Conservation (phyloP, 768 basidiomycete species). For the Galerina sulciceps region DNA sequence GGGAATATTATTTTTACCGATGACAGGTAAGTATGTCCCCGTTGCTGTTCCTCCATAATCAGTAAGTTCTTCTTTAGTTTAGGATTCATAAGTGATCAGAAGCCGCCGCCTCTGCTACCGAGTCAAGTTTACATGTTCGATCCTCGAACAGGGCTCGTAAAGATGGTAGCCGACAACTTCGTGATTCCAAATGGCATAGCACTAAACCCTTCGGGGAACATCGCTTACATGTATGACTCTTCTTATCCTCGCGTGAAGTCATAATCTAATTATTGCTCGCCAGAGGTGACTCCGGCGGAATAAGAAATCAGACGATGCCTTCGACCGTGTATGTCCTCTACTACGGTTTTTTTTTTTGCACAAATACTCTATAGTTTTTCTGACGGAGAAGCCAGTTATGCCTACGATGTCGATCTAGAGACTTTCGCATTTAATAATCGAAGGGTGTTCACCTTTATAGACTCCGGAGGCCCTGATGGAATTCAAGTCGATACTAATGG, state of each 20-base stretch:
- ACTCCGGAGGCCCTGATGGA: slow-evolving; percentile 69
- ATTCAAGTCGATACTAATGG: slow-evolving; percentile 64
- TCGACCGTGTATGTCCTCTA: slow-evolving; percentile 62
- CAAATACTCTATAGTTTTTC: too few species aligned
- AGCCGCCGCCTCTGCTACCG: slow-evolving; percentile 65
- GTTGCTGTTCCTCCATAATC: not conserved
- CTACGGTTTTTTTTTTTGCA: not conserved
- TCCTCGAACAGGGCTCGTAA: slow-evolving; percentile 61
- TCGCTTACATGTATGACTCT: slow-evolving; percentile 57
- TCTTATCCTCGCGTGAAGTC: not conserved
- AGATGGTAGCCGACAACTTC: slow-evolving; percentile 76
- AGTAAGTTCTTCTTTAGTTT: slow-evolving; percentile 46
- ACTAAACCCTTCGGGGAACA: slow-evolving; percentile 61
- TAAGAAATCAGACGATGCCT: slow-evolving; percentile 55
- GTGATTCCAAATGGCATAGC: slow-evolving; percentile 74
- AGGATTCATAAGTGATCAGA: slow-evolving; percentile 65
- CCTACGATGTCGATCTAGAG: slow-evolving; percentile 62
- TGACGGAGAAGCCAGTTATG: slow-evolving; percentile 47
- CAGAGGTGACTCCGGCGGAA: slow-evolving; percentile 54
- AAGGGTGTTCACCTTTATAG: slow-evolving; percentile 66
- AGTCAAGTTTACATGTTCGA: slow-evolving; percentile 81
- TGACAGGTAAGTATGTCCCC: slow-evolving; percentile 58
- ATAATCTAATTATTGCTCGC: not conserved
- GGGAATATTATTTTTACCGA: slow-evolving; percentile 74
- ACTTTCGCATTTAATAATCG: slow-evolving; percentile 58